Evolutionary conservation across 768 basidiomycete genomes (phyloP).

Genomic region (Gloeophyllum trabeum): DNA sequence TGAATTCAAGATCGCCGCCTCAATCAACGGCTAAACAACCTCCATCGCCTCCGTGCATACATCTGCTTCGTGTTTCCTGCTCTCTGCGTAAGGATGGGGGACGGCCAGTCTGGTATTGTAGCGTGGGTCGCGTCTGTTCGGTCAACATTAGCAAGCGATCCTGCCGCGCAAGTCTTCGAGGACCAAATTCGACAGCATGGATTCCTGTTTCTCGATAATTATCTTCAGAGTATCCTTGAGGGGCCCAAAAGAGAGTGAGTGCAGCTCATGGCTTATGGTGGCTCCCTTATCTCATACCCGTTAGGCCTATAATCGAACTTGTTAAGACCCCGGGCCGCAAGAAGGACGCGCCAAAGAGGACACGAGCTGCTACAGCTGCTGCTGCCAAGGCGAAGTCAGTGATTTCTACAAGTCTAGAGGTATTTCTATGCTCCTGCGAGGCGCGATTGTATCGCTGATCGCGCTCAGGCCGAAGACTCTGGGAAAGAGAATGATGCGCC

Average conservation of each 20-base stretch:
- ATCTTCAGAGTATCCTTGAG: conserved; percentile 58
- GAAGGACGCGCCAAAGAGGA: conserved; percentile 40
- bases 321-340: conserved; percentile 79
- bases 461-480: conserved; percentile 13
- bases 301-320: conserved; percentile 64
- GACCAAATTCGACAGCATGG: conserved; percentile 68
- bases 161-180: conserved; percentile 58
- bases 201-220: conserved; percentile 71
- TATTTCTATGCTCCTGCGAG: conserved; percentile 11
- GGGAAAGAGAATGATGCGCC: conserved; percentile 29
- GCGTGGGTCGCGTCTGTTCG: conserved; percentile 63
- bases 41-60: too few species aligned
- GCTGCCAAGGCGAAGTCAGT: conserved; percentile 34
- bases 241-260: conserved; percentile 58
- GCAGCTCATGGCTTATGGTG: neutral
- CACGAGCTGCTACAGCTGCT: conserved; percentile 27
- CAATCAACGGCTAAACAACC: too few species aligned
- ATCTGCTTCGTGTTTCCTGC: too few species aligned
- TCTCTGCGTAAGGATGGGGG: neutral
- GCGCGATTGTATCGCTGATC: neutral
- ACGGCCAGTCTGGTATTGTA: conserved; percentile 35
- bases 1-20: too few species aligned
- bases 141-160: conserved; percentile 59
- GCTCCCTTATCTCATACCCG: neutral
- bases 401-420: conserved; percentile 33